Conservation (phyloP, 352 stramenopile species). For the Pelagophyceae sp. region DNA sequence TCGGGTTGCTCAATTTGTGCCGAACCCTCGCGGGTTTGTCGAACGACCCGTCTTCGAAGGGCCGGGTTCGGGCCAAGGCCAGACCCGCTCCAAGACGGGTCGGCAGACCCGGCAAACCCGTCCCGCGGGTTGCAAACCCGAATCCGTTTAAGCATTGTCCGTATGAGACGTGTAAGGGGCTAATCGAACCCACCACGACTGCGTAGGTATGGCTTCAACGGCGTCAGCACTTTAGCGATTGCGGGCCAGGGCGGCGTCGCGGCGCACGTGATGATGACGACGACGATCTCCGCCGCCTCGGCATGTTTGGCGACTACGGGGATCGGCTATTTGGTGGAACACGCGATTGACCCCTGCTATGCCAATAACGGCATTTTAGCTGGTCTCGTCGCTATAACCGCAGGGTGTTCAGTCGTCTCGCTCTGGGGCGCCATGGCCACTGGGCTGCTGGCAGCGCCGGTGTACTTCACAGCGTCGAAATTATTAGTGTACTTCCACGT, state of each 20-base stretch:
- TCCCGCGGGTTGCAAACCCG: no score
- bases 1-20: no score
- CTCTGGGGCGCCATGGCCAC: conserved; percentile 59
- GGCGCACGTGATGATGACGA: conserved; percentile 56
- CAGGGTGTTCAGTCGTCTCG: conserved; percentile 56
- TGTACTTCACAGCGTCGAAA: conserved; percentile 49
- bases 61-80: no score
- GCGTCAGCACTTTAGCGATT: conserved; percentile 55
- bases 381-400: conserved; percentile 65
- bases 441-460: conserved; percentile 51
- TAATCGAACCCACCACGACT: no score
- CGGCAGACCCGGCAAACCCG: no score
- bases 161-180: no score
- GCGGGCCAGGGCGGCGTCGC: conserved; percentile 33
- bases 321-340: not conserved
- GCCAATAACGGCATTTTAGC: conserved; percentile 53
- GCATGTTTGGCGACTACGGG: conserved; percentile 32
- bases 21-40: no score
- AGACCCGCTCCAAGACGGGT: no score
- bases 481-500: no score
- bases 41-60: no score
- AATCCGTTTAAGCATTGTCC: no score
- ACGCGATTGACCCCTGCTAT: not conserved
- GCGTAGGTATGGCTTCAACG: conserved; percentile 77
- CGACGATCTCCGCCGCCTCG: conserved; percentile 54